phyloP scores from a whole-genome alignment of 2,329 filamentous ascomycete genomes.

The Talaromyces sp. region DNA sequence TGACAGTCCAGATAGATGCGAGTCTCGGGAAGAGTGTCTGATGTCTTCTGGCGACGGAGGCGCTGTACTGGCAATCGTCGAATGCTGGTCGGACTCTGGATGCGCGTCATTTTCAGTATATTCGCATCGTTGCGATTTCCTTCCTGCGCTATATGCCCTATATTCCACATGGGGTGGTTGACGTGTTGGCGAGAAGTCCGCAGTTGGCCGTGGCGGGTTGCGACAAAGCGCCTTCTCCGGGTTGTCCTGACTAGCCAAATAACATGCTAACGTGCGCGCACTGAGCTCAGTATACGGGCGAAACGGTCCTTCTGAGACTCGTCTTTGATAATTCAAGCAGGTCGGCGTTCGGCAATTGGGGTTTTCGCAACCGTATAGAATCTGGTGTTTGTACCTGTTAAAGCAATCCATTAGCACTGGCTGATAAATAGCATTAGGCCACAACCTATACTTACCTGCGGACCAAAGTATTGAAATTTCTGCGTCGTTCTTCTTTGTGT shows the following conservation, averaged over 20 bases:
- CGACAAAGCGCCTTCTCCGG: conserved; percentile 67
- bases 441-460: conserved; percentile 54
- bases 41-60: neutral
- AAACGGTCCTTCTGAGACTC: conserved; percentile 65
- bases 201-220: conserved; percentile 34
- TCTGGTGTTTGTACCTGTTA: conserved; percentile 70
- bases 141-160: neutral
- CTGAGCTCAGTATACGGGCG: conserved; percentile 78
- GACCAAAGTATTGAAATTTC: conserved; percentile 58
- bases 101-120: neutral
- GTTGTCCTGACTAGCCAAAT: conserved; percentile 75
- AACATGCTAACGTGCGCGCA: conserved; percentile 74
- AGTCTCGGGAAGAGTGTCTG: conserved; percentile 21
- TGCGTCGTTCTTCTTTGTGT: conserved; percentile 39
- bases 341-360: conserved; percentile 68
- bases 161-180: conserved; percentile 24
- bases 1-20: conserved; percentile 25
- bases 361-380: conserved; percentile 75
- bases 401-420: conserved; percentile 6
- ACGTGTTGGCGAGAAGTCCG: conserved; percentile 28
- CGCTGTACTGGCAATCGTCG: conserved; percentile 5
- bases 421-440: neutral
- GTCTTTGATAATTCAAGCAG: conserved; percentile 74
- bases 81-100: neutral
- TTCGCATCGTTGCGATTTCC: neutral